phyloP scores from a whole-genome alignment of 129 eudicot species.

The Flaveria brownii region DNA sequence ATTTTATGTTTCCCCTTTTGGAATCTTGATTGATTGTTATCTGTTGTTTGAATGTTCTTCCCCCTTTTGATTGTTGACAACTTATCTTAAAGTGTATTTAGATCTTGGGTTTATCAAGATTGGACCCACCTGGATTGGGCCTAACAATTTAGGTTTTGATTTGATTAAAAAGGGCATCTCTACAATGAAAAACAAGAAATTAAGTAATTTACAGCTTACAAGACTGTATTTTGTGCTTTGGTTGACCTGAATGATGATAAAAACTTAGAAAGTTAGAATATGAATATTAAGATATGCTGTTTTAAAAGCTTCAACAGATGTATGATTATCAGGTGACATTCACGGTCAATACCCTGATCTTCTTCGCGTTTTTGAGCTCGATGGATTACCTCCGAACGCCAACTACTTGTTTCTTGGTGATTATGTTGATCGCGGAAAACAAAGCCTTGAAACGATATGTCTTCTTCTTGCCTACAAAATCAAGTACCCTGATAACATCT shows the following conservation, averaged over 20 bases:
- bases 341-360: conserved; percentile 73
- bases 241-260: background rate
- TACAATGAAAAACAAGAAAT: background rate
- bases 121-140: too few relatives aligned
- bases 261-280: background rate
- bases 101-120: too few relatives aligned
- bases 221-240: too few relatives aligned
- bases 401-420: conserved; percentile 61
- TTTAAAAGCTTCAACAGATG: background rate
- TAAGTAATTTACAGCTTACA: background rate
- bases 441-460: conserved; percentile 58
- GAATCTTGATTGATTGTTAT: conserved; percentile 16
- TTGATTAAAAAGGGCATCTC: too few relatives aligned
- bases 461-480: conserved; percentile 53
- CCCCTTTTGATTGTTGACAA: conserved; percentile 13
- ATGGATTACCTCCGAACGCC: conserved; percentile 54
- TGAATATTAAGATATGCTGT: background rate
- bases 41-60: background rate
- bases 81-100: background rate
- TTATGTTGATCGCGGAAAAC: conserved; percentile 64
- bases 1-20: background rate
- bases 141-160: too few relatives aligned
- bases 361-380: conserved; percentile 56
- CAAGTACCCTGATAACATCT: conserved; percentile 50
- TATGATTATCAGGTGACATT: conserved; percentile 48